Conservation (phyloP, 1,284 basidiomycete genomes). For the Tremellales sp. region DNA sequence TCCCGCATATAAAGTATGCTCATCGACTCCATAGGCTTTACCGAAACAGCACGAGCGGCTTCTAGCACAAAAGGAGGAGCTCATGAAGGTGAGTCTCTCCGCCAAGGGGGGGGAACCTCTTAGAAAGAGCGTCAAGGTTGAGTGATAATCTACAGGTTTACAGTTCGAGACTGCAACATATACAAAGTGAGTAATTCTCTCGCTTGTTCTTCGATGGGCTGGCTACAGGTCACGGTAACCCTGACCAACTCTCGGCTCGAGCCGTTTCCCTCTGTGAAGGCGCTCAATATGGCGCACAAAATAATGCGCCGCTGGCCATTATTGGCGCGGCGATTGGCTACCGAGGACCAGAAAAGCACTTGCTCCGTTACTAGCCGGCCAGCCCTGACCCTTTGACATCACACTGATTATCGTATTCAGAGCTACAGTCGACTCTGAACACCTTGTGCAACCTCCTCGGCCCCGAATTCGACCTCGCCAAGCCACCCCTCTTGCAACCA, state of each 20-base stretch:
- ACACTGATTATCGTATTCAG: no score
- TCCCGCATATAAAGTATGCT: background rate
- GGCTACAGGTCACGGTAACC: conserved; percentile 3
- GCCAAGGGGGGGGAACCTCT: background rate
- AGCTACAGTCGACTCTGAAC: conserved; percentile 23
- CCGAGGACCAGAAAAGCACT: no score
- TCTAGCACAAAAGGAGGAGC: conserved; percentile 28
- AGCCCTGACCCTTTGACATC: no score
- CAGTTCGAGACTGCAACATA: conserved; percentile 29
- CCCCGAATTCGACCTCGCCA: conserved; percentile 32
- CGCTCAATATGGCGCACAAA: no score
- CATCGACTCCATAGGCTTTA: conserved; percentile 17
- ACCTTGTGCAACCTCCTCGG: conserved; percentile 37
- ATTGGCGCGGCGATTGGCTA: no score
- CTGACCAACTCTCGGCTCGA: no score
- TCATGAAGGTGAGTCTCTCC: conserved; percentile 25
- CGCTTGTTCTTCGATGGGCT: background rate
- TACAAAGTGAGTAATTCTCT: conserved; percentile 24
- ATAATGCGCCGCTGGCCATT: no score
- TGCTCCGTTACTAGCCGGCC: no score
- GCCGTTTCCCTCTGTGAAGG: no score
- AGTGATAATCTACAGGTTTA: conserved; percentile 28
- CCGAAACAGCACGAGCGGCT: conserved; percentile 37
- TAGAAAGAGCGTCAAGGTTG: background rate
- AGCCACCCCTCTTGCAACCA: conserved; percentile 31